Percentiles rank a stretch among this genome's conserved stretches.
Evolutionary conservation across 441 rosid species (phyloP).

Genomic region (Adansonia grandidieri): DNA sequence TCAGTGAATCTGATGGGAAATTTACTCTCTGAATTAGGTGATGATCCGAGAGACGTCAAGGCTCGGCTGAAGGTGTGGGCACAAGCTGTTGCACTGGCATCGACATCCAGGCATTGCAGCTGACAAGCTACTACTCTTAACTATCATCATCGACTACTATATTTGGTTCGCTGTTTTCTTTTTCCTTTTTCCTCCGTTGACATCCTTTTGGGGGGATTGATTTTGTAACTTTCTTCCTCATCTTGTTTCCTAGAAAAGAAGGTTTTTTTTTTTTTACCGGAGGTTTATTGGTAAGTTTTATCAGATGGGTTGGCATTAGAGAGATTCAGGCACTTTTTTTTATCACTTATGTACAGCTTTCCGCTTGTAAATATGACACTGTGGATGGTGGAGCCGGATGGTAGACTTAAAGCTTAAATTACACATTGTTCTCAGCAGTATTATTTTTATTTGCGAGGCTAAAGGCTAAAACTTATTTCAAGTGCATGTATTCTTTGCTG

Average conservation of each 20-base stretch:
- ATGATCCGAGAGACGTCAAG: slow-evolving; percentile 92
- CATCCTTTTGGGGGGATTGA: neutral
- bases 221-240: neutral
- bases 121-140: slow-evolving; percentile 23
- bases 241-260: neutral
- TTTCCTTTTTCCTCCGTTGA: too few species aligned
- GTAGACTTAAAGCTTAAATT: neutral
- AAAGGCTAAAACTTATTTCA: too few species aligned
- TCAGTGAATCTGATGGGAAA: slow-evolving; percentile 1
- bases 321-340: neutral
- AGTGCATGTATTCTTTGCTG: neutral
- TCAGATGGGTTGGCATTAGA: neutral
- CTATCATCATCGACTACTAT: neutral
- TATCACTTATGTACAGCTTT: neutral
- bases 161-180: neutral
- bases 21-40: slow-evolving; percentile 49
- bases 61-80: slow-evolving; percentile 96
- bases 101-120: slow-evolving; percentile 50
- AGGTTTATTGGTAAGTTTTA: neutral
- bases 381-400: neutral
- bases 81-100: slow-evolving; percentile 88
- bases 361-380: neutral
- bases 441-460: too few species aligned
- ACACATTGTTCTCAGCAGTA: neutral
- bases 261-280: too few species aligned